Base-by-base conservation (phyloP, 2,329 filamentous ascomycete species). In the Colletotrichum nymphaeae region DNA sequence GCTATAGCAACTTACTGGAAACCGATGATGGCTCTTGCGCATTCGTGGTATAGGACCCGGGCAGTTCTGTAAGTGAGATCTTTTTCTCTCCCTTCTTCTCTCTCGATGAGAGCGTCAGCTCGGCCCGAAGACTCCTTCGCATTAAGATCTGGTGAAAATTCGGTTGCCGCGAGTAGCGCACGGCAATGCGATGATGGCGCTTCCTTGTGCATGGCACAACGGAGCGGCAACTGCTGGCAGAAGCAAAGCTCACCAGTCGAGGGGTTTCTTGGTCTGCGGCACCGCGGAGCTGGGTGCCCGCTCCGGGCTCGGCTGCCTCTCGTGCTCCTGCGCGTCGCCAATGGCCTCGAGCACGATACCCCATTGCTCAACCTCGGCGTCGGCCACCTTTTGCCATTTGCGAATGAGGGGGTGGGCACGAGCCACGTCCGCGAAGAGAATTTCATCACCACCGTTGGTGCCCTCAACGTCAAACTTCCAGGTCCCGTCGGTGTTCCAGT, bases 401-500 rank as follows among this genome's bases (percentile, higher is more conserved):
- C 76, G 81, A 52, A 95, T 80, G 63, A 94, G 76, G 49, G 94
- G 94, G 81, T 95, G 94, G 30, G 89, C 88, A 52, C 84, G 85
- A 1, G 92, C 93, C 58, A 95, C 89, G 78, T 92, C 88, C 49
- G 85, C 81, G 76, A 93, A 92, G 4, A 90, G 82, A 1, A 88
- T 81, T 8, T 87, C 86, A 1, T 79, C 83, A 8, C 77, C 80
- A 42, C 5, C 14, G 3, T 16, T 42, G 79, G 19, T 78, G 81
- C 58, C 42, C 42, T 7, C 22, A 35, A 93, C 88, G 1, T 88
- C 83, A 80, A 89, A 96, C 77, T 84, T 91, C 93, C 93, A 95
- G 52, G 91, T 89, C 0, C 93, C 94, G 78, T 94, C 92, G 12
- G 88, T 83, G 4, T 89, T 88, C 86, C 94, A 94, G 81, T 88